These are phyloP conservation scores for Coniochaeta hoffmannii DNA, from an alignment of 2,329 filamentous ascomycete species.

Conservation along the genomic window DNA sequence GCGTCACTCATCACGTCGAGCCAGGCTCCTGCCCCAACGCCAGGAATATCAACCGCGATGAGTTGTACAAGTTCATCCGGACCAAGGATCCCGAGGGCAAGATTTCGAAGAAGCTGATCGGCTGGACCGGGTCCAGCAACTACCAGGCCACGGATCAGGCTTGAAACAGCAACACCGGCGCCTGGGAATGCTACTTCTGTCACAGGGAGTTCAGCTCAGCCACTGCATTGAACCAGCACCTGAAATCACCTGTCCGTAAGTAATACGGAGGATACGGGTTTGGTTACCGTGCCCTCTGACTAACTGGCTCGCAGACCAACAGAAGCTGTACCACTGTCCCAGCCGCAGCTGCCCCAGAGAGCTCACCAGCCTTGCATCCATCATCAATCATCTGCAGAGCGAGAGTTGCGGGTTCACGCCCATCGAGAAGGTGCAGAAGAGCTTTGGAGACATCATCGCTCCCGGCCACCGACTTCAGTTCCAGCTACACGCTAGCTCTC, in stretches of 20 bases:
- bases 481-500: neutral
- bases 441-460: conserved; percentile 13
- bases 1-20: conserved; percentile 50
- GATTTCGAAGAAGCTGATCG: conserved; percentile 45
- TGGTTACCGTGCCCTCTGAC: neutral
- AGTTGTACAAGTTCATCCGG: conserved; percentile 37
- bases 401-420: conserved; percentile 30
- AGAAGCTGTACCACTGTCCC: conserved; percentile 32
- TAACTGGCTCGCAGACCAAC: conserved; percentile 21
- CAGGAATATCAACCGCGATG: conserved; percentile 35
- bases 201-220: conserved; percentile 29
- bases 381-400: conserved; percentile 37
- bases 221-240: conserved; percentile 39
- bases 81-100: conserved; percentile 35
- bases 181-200: conserved; percentile 49
- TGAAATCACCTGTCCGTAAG: conserved; percentile 45
- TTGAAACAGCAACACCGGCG: conserved; percentile 41
- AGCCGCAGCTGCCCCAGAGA: conserved; percentile 24
- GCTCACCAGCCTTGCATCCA: conserved; percentile 29
- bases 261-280: conserved; percentile 7
- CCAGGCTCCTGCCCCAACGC: conserved; percentile 41
- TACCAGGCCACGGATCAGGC: conserved; percentile 30
- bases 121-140: conserved; percentile 27
- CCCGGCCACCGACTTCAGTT: conserved; percentile 10
- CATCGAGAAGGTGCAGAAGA: conserved; percentile 27